phyloP scores from a whole-genome alignment of 148 eudicot species.

The Dianthus caryophyllus region DNA sequence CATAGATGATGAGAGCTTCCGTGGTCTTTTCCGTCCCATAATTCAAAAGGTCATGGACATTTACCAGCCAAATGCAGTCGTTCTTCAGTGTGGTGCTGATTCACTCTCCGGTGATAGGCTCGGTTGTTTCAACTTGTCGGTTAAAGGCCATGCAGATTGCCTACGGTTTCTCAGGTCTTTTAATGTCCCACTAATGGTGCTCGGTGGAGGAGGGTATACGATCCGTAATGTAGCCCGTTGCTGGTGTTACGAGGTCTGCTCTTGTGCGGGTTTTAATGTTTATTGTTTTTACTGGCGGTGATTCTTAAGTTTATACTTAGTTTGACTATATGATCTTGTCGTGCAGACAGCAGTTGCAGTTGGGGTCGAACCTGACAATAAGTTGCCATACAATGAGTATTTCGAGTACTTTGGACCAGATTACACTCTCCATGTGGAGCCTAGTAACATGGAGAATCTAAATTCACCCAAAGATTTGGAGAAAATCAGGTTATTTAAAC shows the following conservation, averaged over 20 bases:
- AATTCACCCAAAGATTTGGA: constrained; percentile 73
- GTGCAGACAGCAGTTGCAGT: constrained; percentile 89
- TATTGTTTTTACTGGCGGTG: not conserved
- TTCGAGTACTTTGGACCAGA: constrained; percentile 92
- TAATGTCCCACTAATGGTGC: constrained; percentile 89
- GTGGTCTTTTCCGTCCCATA: constrained; percentile 71
- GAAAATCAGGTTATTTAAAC: constrained; percentile 51
- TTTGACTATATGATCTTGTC: constrained; percentile 7
- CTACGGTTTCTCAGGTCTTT: constrained; percentile 81
- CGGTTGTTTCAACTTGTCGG: constrained; percentile 92
- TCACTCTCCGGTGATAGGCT: constrained; percentile 90
- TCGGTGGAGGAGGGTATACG: constrained; percentile 96
- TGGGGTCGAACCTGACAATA: constrained; percentile 87
- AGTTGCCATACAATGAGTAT: constrained; percentile 81
- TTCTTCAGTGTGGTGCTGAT: constrained; percentile 95
- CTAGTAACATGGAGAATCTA: constrained; percentile 64
- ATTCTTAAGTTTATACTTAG: not conserved
- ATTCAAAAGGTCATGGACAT: constrained; percentile 88
- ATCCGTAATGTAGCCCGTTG: constrained; percentile 96
- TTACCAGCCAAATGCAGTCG: constrained; percentile 89
- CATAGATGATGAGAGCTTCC: constrained; percentile 71
- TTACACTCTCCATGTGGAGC: constrained; percentile 74
- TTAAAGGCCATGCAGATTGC: constrained; percentile 94
- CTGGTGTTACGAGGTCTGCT: constrained; percentile 90
- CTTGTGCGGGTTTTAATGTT: not conserved